A percentile compares a stretch with the other conserved stretches of the same genome.
phyloP scores from a whole-genome alignment of 805 yeast species.

The Pichia thaimueangensis region DNA sequence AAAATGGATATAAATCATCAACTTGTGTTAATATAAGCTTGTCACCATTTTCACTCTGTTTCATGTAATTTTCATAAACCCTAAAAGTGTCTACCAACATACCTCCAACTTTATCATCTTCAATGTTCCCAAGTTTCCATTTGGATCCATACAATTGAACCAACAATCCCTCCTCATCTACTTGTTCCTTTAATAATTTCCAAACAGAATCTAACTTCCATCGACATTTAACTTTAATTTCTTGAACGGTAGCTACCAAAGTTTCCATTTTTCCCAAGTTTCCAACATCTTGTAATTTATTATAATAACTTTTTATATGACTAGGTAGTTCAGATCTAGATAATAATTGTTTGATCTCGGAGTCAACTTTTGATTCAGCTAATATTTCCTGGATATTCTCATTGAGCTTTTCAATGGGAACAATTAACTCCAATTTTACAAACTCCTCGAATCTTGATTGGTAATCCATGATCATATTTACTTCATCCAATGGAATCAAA shows the following conservation, averaged over 20 bases:
- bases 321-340: conserved; percentile 38
- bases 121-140: conserved; percentile 50
- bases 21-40: conserved; percentile 41
- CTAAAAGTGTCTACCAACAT: conserved; percentile 35
- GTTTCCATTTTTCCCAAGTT: conserved; percentile 38
- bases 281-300: conserved; percentile 46
- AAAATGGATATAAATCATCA: conserved; percentile 38
- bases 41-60: conserved; percentile 61
- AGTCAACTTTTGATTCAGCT: conserved; percentile 48
- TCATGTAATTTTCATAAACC: conserved; percentile 42
- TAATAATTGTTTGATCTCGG: conserved; percentile 52
- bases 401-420: conserved; percentile 44
- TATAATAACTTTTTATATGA: conserved; percentile 48
- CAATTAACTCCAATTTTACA: conserved; percentile 1
- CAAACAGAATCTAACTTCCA: conserved; percentile 40
- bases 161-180: conserved; percentile 48
- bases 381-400: conserved; percentile 39
- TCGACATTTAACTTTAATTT: conserved; percentile 5
- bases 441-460: conserved; percentile 34
- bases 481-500: conserved; percentile 58
- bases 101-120: conserved; percentile 32
- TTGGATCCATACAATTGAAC: conserved; percentile 44
- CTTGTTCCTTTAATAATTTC: conserved; percentile 43
- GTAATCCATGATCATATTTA: conserved; percentile 62
- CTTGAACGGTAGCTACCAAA: not conserved